These are phyloP conservation scores for Lipomyces oligophaga DNA, from an alignment of 805 yeast species.

Conservation along the genomic window DNA sequence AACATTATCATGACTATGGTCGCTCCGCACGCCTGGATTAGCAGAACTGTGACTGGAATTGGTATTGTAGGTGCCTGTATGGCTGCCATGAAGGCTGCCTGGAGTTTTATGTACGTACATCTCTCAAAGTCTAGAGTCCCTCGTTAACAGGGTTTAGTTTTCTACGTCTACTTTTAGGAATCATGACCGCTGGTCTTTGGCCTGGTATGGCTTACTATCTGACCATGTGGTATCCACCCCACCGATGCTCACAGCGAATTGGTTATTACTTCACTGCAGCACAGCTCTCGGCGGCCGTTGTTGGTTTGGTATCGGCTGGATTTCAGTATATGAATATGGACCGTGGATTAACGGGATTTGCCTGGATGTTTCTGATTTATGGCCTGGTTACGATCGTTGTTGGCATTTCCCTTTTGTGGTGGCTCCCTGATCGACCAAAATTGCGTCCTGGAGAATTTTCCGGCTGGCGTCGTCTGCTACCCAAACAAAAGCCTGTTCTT, in stretches of 20 bases:
- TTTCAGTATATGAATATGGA: constrained; percentile 76
- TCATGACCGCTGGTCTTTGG: constrained; percentile 67
- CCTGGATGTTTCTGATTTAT: constrained; percentile 77
- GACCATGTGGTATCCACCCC: constrained; percentile 79
- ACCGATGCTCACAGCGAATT: constrained; percentile 69
- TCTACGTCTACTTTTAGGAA: constrained; percentile 69
- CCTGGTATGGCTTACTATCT: constrained; percentile 80
- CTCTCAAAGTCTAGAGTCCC: constrained; percentile 45
- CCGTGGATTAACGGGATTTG: constrained; percentile 75
- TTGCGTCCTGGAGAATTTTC: constrained; percentile 20
- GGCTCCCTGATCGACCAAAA: constrained; percentile 79
- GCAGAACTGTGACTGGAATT: constrained; percentile 70
- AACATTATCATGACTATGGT: constrained; percentile 77
- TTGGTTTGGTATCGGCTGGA: constrained; percentile 83
- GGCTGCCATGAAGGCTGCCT: constrained; percentile 51
- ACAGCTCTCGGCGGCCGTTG: constrained; percentile 83
- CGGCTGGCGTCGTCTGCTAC: constrained; percentile 26
- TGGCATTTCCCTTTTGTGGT: constrained; percentile 66
- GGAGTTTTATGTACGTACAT: constrained; percentile 45
- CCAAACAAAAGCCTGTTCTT: constrained; percentile 44
- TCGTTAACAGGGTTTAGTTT: constrained; percentile 9
- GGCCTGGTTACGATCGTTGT: constrained; percentile 64
- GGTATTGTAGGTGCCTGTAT: constrained; percentile 77
- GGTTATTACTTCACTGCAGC: constrained; percentile 92
- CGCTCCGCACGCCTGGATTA: constrained; percentile 81